Evolutionary conservation across 2,329 filamentous ascomycete species (phyloP), one percentile per base, ranked within the genome.

Genomic region (Diaporthe citrichinensis): DNA sequence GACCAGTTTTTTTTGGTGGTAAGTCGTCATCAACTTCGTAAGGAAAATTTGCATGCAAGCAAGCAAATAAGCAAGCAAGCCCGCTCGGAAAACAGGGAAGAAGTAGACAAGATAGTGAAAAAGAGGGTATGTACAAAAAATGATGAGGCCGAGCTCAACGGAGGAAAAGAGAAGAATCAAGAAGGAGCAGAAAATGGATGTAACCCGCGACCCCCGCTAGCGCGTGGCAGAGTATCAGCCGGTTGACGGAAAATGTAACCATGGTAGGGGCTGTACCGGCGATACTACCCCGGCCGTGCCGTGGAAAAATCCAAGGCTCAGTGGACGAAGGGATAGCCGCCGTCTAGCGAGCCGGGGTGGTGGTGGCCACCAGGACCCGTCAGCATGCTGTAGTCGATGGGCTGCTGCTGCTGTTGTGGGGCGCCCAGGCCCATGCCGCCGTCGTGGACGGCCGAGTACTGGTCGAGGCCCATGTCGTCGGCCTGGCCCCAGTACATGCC

Each of bases 401-500:
- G 78, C 36, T 65, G 58, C 39, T 73, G 69, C 17, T 28, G 34
- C 23, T 59, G 59, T 10, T 65, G 61, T 49, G 61, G 61, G 61
- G 41, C 61, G 61, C 71, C 71, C 77, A 84, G 58, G 23, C 73
- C 75, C 79, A 84, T 81, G 78, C 83, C 82, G 44, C 81, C 80
- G 14, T 84, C 83, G 74, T 81, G 80, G 67, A 81, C 80, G 34
- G 78, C 78, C 39, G 76, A 53, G 69, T 82, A 83, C 58, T 79
- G 76, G 44, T 75, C 53, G 34, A 77, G 78, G 49, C 75, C 77
- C n/a, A 78, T 69, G 15, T 79, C 83, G 65, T 87, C 86, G 12
- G 85, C 82, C 41, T 85, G 80, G 69, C 85, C 84, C 89, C 89
- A 91, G 79, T 86, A 85, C 88, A 90, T 89, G 76, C 88, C 89